Evolutionary conservation across 2,329 filamentous ascomycete species (phyloP), one percentile per base, ranked within the genome.

Genomic region (Cylindrodendrum hubeiense): DNA sequence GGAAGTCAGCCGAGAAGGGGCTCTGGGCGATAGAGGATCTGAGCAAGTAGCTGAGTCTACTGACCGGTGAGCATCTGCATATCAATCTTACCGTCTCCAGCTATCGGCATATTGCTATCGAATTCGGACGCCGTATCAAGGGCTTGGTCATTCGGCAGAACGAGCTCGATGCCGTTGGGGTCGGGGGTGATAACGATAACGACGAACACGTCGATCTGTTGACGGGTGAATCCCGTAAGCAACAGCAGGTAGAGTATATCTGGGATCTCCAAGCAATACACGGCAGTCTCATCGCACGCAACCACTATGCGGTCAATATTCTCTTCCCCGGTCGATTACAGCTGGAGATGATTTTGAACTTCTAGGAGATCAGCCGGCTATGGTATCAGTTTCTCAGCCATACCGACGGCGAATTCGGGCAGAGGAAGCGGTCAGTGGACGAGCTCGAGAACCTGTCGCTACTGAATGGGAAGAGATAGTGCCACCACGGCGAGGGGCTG

Each of bases 231-330:
- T 15, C 21, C 39, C 28, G 41, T 24, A 4, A 33, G 58, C 52
- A 44, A 52, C 21, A 24, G 59, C 24, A 33, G 49, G n/a, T 66
- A 1, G 59, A 66, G 37, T 50, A 66, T 41, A 33, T 66, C 49
- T 66, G 54, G 60, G 64, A 66, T 41, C 37, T 63, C 24, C 60
- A 66, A 50, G 22, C 41, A 19, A 66, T 49, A 21, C 60, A 66
- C 39, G 46, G 60, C 54, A 66, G 28, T 13, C 26, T 19, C 5
- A 56, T 60, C 3, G 64, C 64, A 6, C 37, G 46, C 3, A 15
- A 37, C 6, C 34, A 57, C 60, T 66, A 66, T 30, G 64, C 53
- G 4, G 47, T 53, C 8, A 13, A 53, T 13, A 9, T 39, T 7
- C 13, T 9, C 5, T 39, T 50, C 10, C 46, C 24, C 6, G 28